phyloP scores from a whole-genome alignment of 345 rosid genomes.

The Nasturtium officinale region DNA sequence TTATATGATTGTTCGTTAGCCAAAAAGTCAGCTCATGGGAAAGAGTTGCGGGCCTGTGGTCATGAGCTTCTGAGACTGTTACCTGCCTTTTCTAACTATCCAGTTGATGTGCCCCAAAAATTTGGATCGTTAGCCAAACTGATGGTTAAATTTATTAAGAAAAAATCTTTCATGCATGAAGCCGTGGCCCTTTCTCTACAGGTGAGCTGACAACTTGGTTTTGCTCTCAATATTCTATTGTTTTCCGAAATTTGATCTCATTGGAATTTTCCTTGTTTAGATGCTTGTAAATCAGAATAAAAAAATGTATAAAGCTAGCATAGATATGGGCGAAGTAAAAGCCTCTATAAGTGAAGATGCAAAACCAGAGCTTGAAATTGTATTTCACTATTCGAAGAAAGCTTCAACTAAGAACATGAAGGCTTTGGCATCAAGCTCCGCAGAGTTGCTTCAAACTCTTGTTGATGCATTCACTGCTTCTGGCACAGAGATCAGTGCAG shows the following conservation, averaged over 20 bases:
- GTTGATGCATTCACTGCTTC: conserved; percentile 58
- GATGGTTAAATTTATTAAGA: conserved; percentile 56
- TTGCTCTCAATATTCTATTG: neutral
- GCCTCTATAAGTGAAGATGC: conserved; percentile 40
- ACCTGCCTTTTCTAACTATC: conserved; percentile 81
- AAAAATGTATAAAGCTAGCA: conserved; percentile 43
- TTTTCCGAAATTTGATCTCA: neutral
- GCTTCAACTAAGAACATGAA: conserved; percentile 66
- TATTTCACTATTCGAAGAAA: conserved; percentile 61
- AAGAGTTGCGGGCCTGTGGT: conserved; percentile 69
- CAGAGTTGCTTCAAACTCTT: conserved; percentile 73
- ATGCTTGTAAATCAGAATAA: conserved; percentile 83
- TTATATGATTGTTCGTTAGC: conserved; percentile 50
- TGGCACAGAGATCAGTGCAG: conserved; percentile 48
- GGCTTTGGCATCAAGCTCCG: conserved; percentile 66
- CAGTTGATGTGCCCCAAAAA: conserved; percentile 58
- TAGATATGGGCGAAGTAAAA: conserved; percentile 40
- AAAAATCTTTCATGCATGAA: conserved; percentile 70
- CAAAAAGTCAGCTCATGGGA: conserved; percentile 57
- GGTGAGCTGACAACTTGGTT: conserved; percentile 4
- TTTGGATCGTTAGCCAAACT: conserved; percentile 65
- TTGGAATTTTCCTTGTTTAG: conserved; percentile 38
- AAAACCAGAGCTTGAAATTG: conserved; percentile 41
- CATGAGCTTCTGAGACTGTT: conserved; percentile 70
- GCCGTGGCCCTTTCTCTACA: conserved; percentile 67